Evolutionary conservation across 495 filamentous ascomycete genomes (phyloP), one percentile per base, ranked within the genome.

Genomic region (Darksidea phi): DNA sequence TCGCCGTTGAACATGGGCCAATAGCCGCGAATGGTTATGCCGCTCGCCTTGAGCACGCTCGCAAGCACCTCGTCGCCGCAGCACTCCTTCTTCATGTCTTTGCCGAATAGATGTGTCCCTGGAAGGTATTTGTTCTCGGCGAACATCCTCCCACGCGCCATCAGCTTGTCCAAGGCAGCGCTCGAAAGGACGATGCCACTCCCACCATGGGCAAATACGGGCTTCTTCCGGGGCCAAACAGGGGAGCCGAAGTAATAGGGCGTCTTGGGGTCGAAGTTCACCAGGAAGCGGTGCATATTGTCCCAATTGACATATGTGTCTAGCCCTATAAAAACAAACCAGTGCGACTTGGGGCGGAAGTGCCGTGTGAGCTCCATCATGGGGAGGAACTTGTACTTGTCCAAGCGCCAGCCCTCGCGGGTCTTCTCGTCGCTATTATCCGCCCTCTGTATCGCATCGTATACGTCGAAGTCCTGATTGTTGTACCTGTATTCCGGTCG

Each of bases 381-480:
- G 3, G 84, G 82, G 6, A 89, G 73, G 67, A 88, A 88, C 71
- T 88, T 89, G 78, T 83, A 88, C 68, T 86, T 87, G 71, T 89
- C 86, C 13, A 87, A 74, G 53, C 76, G 78, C 85, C 86, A 89
- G 20, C 82, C 86, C 17, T 70, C 51, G 41, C 20, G 37, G 43
- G 28, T 57, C 52, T 60, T 58, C 21, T 50, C 64, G 37, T 18
- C 67, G 36, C 43, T 69, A 71, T 66, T 73, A 76, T 61, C 76
- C 77, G 43, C 51, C 71, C 21, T 73, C 67, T 64, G 82, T 77
- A 41, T 75, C 70, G 12, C 71, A 74, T 68, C 52, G 67, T 86
- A 85, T 41, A 83, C 71, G 49, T 81, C 76, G 53, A 84, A 85
- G 66, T 86, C 82, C 1, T 69, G 59, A 51, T 74, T 59, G 24